Percentiles rank a stretch among this genome's conserved stretches.
Conservation (phyloP, 2,329 filamentous ascomycete species). For the Byssochlamys sp. region DNA sequence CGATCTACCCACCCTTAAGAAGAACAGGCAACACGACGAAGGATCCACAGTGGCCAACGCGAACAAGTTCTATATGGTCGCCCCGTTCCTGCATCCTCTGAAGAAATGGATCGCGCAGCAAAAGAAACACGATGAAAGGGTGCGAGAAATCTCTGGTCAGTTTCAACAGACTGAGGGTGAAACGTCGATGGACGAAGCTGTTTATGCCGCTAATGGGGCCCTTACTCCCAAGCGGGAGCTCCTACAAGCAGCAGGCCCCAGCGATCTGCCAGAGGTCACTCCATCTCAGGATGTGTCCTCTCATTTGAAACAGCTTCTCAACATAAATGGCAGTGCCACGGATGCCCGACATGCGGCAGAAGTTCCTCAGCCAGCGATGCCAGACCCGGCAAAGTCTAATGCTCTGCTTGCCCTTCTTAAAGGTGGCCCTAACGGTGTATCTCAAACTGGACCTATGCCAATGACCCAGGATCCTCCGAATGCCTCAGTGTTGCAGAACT, state of each 20-base stretch:
- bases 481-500: conserved; percentile 21
- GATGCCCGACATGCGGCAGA: conserved; percentile 3
- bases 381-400: conserved; percentile 37
- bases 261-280: conserved; percentile 33
- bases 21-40: conserved; percentile 58
- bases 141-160: conserved; percentile 34
- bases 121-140: conserved; percentile 58
- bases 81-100: conserved; percentile 74
- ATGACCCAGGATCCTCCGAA: conserved; percentile 45
- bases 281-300: conserved; percentile 36
- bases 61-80: conserved; percentile 97
- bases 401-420: conserved; percentile 50
- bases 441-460: conserved; percentile 41
- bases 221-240: conserved; percentile 11
- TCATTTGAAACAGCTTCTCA: conserved; percentile 43
- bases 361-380: conserved; percentile 11
- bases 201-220: conserved; percentile 11
- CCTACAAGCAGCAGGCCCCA: conserved; percentile 19
- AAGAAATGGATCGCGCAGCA: conserved; percentile 87
- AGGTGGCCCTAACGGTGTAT: conserved; percentile 23
- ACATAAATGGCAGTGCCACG: conserved; percentile 22
- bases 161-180: conserved; percentile 38
- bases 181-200: conserved; percentile 52
- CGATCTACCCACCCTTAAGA: conserved; percentile 73
- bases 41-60: conserved; percentile 51